Conservation (phyloP, 1,139 yeast genomes). For the Fermentozyma sake region DNA sequence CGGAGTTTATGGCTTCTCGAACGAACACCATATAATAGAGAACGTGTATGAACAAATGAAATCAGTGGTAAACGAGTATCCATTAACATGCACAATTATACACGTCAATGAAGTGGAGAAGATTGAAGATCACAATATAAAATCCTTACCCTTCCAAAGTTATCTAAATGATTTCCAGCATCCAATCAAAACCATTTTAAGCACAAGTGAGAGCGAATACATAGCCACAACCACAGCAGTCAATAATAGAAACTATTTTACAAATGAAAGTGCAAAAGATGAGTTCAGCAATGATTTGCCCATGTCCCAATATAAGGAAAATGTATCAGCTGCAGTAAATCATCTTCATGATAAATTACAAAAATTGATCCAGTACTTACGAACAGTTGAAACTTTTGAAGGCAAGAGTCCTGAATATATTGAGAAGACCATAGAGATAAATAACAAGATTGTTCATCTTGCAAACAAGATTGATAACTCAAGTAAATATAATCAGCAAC, state of each 20-base stretch:
- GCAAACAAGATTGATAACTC: constrained; percentile 13
- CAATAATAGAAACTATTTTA: constrained; percentile 19
- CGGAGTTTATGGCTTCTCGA: constrained; percentile 25
- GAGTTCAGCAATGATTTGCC: neutral
- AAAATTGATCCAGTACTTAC: too few species aligned
- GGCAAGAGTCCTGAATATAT: constrained; percentile 17
- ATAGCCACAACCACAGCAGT: constrained; percentile 25
- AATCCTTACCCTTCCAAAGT: too few species aligned
- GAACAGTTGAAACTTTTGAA: too few species aligned
- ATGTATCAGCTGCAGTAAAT: constrained; percentile 11
- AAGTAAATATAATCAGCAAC: neutral
- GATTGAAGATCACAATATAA: too few species aligned
- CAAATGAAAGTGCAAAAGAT: constrained; percentile 2
- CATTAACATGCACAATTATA: too few species aligned
- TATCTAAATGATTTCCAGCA: neutral
- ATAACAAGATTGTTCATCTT: constrained; percentile 23
- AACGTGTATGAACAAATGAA: too few species aligned
- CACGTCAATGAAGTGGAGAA: too few species aligned
- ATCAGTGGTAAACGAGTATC: too few species aligned
- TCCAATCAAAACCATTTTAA: constrained; percentile 11
- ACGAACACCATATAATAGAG: neutral
- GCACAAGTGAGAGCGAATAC: constrained; percentile 21
- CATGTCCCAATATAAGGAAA: constrained; percentile 3
- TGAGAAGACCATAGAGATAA: constrained; percentile 13
- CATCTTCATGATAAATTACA: constrained; percentile 20